Evolutionary conservation across 2,329 filamentous ascomycete species (phyloP).

Genomic region (Microthyrium microscopicum): DNA sequence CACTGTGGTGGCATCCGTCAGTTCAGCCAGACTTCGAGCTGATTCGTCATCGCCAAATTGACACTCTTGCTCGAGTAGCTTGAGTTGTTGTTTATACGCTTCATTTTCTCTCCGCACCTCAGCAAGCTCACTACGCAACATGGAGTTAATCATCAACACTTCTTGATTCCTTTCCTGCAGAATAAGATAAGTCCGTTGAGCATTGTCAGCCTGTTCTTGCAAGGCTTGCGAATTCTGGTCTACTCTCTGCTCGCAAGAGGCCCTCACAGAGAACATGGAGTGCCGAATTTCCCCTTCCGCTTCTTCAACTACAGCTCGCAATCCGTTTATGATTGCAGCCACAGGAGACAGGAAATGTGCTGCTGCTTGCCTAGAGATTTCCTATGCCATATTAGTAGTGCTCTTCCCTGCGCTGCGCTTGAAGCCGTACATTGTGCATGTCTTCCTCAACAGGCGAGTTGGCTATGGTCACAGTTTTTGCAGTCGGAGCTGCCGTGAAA

Average conservation of each 20-base stretch:
- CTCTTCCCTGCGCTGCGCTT: conserved; percentile 2
- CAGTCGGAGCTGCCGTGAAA: neutral
- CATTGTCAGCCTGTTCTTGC: conserved; percentile 4
- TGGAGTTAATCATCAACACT: conserved; percentile 4
- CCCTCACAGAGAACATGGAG: conserved; percentile 3
- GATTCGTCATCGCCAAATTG: conserved; percentile 1
- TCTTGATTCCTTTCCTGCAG: conserved; percentile 4
- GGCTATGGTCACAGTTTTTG: conserved; percentile 1
- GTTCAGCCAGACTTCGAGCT: conserved; percentile 1
- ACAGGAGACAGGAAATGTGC: conserved; percentile 2
- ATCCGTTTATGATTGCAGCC: conserved; percentile 2
- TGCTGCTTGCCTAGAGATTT: conserved; percentile 1
- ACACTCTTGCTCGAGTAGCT: conserved; percentile 3
- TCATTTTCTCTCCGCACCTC: conserved; percentile 3
- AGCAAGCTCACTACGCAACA: conserved; percentile 4
- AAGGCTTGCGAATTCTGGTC: conserved; percentile 4
- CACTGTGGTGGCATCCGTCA: conserved; percentile 1
- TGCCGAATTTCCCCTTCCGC: conserved; percentile 1
- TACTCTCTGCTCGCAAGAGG: conserved; percentile 3
- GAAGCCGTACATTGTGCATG: conserved; percentile 2
- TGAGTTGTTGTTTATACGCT: conserved; percentile 6
- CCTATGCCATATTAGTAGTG: conserved; percentile 3
- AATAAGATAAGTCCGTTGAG: conserved; percentile 2
- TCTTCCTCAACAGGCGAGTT: neutral
- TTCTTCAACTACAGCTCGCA: conserved; percentile 4